Evolutionary conservation across 768 basidiomycete genomes (phyloP), one percentile per base, ranked within the genome.

Genomic region (Kwoniella botswanensis): DNA sequence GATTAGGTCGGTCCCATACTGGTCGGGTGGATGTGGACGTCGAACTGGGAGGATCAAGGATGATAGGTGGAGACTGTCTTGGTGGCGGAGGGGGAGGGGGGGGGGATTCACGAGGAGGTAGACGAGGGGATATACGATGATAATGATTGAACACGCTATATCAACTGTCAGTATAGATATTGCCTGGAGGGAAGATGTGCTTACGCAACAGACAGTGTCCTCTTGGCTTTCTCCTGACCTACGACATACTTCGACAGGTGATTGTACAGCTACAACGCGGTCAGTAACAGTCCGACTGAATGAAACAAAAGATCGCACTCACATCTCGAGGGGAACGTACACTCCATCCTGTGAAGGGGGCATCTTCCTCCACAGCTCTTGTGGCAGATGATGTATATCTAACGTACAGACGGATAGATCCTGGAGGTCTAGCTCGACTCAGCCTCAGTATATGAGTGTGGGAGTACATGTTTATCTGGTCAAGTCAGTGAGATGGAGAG

Each of bases 121-220:
- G 70, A 11, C 88, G 88, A 5, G 93, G 90, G 54, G 75, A 68
- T 46, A 83, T 80, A 3, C 94, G 92, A 79, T 92, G 94, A 82
- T 94, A 97, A 83, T 97, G 95, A 76, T 97, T 96, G 87, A 90
- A 97, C 1, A 96, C 93, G 42, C 94, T 96, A 79, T 9, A 26
- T 29, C 12, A 35, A 26, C 29, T 26, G 15, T 21, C 12, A 26
- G 15, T 13, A 13, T 9, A 58, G 9, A 21, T 17, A 61, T 61
- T 15, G 18, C 35, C 1, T 42, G 29, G 9, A 44, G 18, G 26
- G 6, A n/a, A 44, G 41, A 61, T 35, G 17, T 52, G 88, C 93
- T 82, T 84, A 94, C 93, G 94, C 95, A 58, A 98, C 95, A 46
- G 93, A 92, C 42, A 98, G 88, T 24, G 92, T 90, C 80, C 94